Base-by-base conservation (phyloP, 768 basidiomycete genomes). In the Mycena metata region DNA sequence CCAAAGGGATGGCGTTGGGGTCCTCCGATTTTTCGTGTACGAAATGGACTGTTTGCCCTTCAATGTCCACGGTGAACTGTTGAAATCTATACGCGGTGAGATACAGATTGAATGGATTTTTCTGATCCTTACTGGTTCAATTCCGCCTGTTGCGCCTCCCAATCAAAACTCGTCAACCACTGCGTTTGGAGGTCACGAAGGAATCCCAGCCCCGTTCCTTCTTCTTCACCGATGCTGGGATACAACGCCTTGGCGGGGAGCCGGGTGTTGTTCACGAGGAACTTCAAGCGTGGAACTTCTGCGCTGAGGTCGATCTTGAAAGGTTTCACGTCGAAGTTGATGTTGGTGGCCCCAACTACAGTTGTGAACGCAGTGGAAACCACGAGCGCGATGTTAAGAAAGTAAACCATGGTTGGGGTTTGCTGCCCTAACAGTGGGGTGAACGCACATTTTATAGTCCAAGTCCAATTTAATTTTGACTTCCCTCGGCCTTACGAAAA, bases 31-130 rank as follows among this genome's bases (percentile, higher is more conserved):
- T 62, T 30, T 62, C 39, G 50, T 62, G 60, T 21, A 62, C 23
- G 15, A 62, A 62, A 45, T 62, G 60, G 16, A 63, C 51, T 0
- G 39, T 63, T 19, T 45, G 58, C 4, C 64, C 61, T 43, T 72
- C 74, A 39, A 73, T 65, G 17, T 21, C 43, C 33, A 62, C 70
- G 11, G 65, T 71, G 50, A 56, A 73, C 6, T 75, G 70, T 2
- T 23, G 24, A n/a, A 60, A n/a, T 43, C 65, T 66, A 30, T 43
- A 16, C 13, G 33, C n/a, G 7, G 6, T 13, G 24, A 47, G 36
- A n/a, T n/a, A n/a, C n/a, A n/a, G n/a, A n/a, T n/a, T n/a, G n/a
- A n/a, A n/a, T n/a, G n/a, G n/a, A n/a, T n/a, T n/a, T n/a, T n/a
- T n/a, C n/a, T n/a, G n/a, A n/a, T n/a, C n/a, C 39, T 7, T 17